Evolutionary conservation across 129 eudicot species (phyloP), one percentile per base, ranked within the genome.

Genomic region (Apium graveolens): DNA sequence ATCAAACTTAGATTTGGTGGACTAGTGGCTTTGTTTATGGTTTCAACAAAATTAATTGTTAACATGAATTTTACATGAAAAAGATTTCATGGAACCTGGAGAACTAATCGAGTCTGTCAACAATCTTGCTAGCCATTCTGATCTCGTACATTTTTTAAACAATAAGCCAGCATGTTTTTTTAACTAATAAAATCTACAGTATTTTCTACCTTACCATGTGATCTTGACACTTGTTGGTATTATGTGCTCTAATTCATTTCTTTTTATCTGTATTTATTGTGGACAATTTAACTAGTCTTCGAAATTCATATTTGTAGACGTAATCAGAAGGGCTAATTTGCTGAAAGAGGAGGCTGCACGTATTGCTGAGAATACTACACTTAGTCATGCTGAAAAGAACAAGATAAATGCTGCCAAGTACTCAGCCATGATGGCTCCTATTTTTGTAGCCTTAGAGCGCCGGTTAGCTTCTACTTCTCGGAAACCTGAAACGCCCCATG

Each of bases 341-440:
- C 84, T 96, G 84, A 96, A 92, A 81, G 99, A 96, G 87, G 99
- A 96, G 80, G 99, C 99, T 27, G 87, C 91, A 51, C 89, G 99
- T 76, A 87, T 90, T 57, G 87, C 97, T 21, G 95, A 89, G 81
- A 96, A 89, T 80, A 76, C 48, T 29, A 96, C 99, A 65, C 97
- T 96, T 76, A 90, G 89, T 79, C 91, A 92, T 66, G 87, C 80
- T 39, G 97, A 96, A 89, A 96, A 96, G 87, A 86, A 75, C 82
- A 96, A 90, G 83, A 96, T 96, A 78, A 96, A 88, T 42, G 97
- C 95, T 74, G 96, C 99, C 38, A 96, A 87, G 76, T 96, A 96
- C 85, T 87, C 97, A 18, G 99, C 99, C 73, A 96, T 96, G 99
- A 96, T 96, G 99, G 97, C 99, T 72, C 97, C 99, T 60, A 89